Base-by-base conservation (phyloP, 164 flowering plant genomes). In the Santalum album region DNA sequence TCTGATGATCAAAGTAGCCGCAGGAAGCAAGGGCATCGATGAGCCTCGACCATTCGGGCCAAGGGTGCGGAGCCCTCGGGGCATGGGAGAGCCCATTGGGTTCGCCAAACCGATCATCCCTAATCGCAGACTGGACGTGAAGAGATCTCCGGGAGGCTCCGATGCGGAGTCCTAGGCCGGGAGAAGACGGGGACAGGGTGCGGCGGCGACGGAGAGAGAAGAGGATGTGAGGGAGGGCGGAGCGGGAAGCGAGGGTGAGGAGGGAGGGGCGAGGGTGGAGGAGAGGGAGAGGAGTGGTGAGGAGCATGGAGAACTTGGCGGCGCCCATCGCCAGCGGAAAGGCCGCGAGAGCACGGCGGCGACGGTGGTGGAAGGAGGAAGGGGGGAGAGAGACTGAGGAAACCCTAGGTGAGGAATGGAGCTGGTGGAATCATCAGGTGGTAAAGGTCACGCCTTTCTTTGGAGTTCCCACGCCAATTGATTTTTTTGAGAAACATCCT, bases 31-130 rank as follows among this genome's bases (percentile, higher is more conserved):
- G 63, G n/a, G 27, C 21, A 7, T 69, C 64, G 27, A 80, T 50
- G 15, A 86, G 65, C 20, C 58, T 55, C 17, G 73, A 56, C 78
- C 84, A 86, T 53, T 86, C 85, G 12, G 81, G 81, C 84, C 81
- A 79, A 0, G 81, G 73, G 25, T 64, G 74, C 16, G 57, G 26
- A 64, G 21, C 26, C 40, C 38, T 23, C 3, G 65, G 24, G 53
- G 67, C 26, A 5, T 44, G 45, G 26, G 53, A 47, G 3, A 51
- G 24, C 12, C 15, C 55, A 1, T 42, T 9, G 19, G 68, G 42
- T 16, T 65, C 74, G 2, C 27, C 18, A 53, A 12, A 38, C 38
- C 40, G 52, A 38, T 62, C 71, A 19, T 64, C 75, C 18, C 50
- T 23, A 29, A 49, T 2, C 6, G 51, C 47, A 50, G 64, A 9